These are phyloP conservation scores for Brasilioporus rufonigricans DNA, from an alignment of 768 basidiomycete genomes.

Conservation along the genomic window DNA sequence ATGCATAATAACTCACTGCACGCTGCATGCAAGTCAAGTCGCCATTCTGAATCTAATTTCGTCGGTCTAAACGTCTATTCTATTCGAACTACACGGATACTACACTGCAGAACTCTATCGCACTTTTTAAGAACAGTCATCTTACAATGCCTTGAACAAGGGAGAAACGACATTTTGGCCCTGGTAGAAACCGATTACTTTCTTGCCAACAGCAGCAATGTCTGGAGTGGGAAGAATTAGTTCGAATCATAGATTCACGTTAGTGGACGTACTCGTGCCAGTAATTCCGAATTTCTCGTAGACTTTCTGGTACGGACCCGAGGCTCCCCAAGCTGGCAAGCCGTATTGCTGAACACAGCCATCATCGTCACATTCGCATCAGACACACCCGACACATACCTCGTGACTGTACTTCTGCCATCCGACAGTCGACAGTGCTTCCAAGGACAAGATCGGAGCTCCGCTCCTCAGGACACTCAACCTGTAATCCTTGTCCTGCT, in stretches of 20 bases:
- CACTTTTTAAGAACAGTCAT: neutral
- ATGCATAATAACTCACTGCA: conserved; percentile 11
- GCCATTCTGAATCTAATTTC: too few relatives aligned
- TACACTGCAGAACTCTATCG: conserved; percentile 16
- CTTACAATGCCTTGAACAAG: conserved; percentile 65
- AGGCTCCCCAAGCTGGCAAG: conserved; percentile 77
- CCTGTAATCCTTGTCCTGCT: conserved; percentile 75
- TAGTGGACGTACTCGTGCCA: conserved; percentile 53
- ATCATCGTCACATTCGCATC: neutral
- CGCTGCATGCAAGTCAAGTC: too few relatives aligned
- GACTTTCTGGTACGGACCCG: conserved; percentile 86
- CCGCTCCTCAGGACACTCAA: conserved; percentile 86
- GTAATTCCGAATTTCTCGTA: conserved; percentile 92
- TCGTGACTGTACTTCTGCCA: conserved; percentile 93
- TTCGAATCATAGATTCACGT: neutral
- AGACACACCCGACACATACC: conserved; percentile 31
- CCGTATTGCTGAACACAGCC: conserved; percentile 57
- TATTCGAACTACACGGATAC: conserved; percentile 13
- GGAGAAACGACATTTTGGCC: conserved; percentile 73
- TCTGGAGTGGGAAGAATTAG: conserved; percentile 40
- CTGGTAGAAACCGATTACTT: conserved; percentile 85
- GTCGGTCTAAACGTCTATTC: too few relatives aligned
- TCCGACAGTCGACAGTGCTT: conserved; percentile 78
- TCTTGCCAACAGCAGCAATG: conserved; percentile 79
- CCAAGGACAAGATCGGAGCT: conserved; percentile 85